phyloP scores from a whole-genome alignment of 164 flowering plant genomes.

The Vitis rupestris region DNA sequence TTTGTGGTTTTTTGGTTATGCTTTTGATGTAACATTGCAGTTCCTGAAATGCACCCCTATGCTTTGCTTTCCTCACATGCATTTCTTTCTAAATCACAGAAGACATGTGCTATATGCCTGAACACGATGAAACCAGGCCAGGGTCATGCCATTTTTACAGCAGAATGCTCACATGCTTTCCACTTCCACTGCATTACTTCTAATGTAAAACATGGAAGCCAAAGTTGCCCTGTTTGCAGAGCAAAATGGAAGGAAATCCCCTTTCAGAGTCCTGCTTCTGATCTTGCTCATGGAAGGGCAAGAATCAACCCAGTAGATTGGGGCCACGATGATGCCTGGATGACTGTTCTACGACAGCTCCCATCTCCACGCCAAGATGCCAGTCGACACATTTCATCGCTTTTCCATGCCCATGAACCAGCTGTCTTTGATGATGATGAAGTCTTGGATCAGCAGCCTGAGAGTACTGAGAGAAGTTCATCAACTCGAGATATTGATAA shows the following conservation, averaged over 20 bases:
- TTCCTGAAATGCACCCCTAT: no score
- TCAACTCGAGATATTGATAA: conserved; percentile 10
- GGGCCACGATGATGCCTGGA: conserved; percentile 57
- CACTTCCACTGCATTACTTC: conserved; percentile 94
- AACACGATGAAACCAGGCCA: conserved; percentile 72
- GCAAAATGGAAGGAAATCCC: conserved; percentile 96
- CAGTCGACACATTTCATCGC: conserved; percentile 37
- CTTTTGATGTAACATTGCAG: no score
- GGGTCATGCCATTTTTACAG: conserved; percentile 94
- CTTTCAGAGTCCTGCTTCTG: conserved; percentile 49
- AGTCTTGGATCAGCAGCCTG: conserved; percentile 33
- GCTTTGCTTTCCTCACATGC: conserved; percentile 4
- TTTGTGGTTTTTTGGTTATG: no score
- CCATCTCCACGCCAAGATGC: conserved; percentile 46
- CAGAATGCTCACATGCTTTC: conserved; percentile 92
- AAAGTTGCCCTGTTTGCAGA: conserved; percentile 87
- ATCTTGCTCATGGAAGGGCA: conserved; percentile 31
- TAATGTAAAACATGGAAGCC: conserved; percentile 89
- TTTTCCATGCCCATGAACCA: conserved; percentile 60
- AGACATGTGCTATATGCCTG: conserved; percentile 86
- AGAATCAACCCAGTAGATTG: conserved; percentile 42
- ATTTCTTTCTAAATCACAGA: conserved; percentile 44
- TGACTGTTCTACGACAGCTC: conserved; percentile 42
- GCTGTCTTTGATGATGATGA: conserved; percentile 73
- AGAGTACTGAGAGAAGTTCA: conserved; percentile 12